Conservation (phyloP, 805 yeast genomes). For the Spathaspora arborariae region DNA sequence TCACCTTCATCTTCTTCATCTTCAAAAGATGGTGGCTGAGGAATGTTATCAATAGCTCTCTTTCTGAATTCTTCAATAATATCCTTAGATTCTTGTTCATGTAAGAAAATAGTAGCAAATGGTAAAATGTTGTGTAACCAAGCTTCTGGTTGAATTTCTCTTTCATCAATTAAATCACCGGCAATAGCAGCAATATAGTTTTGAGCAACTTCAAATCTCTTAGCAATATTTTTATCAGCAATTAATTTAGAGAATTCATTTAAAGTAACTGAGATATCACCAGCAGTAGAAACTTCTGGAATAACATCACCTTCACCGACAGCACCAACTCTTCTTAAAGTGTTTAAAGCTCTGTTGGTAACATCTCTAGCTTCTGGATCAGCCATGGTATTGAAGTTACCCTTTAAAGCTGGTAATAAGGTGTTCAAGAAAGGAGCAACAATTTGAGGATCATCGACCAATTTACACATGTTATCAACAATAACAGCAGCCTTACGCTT, state of each 20-base stretch:
- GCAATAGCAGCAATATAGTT: slow-evolving; percentile 92
- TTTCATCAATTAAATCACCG: slow-evolving; percentile 98
- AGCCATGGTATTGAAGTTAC: slow-evolving; percentile 94
- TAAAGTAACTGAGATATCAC: slow-evolving; percentile 88
- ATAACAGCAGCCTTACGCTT: slow-evolving; percentile 99
- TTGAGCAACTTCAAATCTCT: slow-evolving; percentile 76
- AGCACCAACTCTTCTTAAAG: slow-evolving; percentile 98
- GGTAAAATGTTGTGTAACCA: slow-evolving; percentile 90
- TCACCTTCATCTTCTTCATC: slow-evolving; percentile 99
- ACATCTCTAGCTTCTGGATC: slow-evolving; percentile 99
- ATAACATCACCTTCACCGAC: slow-evolving; percentile 83
- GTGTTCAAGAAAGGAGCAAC: slow-evolving; percentile 98
- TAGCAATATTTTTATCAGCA: slow-evolving; percentile 60
- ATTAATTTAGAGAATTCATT: slow-evolving; percentile 74
- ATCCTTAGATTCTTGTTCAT: slow-evolving; percentile 87
- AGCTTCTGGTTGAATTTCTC: slow-evolving; percentile 82
- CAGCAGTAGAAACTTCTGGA: slow-evolving; percentile 98
- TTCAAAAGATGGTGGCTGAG: slow-evolving; percentile 92
- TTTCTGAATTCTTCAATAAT: slow-evolving; percentile 88
- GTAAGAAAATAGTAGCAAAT: slow-evolving; percentile 93
- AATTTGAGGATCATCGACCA: slow-evolving; percentile 99
- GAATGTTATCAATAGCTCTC: slow-evolving; percentile 96
- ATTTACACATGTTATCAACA: slow-evolving; percentile 99
- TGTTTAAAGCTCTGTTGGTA: slow-evolving; percentile 93
- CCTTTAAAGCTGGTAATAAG: slow-evolving; percentile 93